phyloP scores from a whole-genome alignment of 2,329 filamentous ascomycete genomes.

The Didymella glomerata region DNA sequence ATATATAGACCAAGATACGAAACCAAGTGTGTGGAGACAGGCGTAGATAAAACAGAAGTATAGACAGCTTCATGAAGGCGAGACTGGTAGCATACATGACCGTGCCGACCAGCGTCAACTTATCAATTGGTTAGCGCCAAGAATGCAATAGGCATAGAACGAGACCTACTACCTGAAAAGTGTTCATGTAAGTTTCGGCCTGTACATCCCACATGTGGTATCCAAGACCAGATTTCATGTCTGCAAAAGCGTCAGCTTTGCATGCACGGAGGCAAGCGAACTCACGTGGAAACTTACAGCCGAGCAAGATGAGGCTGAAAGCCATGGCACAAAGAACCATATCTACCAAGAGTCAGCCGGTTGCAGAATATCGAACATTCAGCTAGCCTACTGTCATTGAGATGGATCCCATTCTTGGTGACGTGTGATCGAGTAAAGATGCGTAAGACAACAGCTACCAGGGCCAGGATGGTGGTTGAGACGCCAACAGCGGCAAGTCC shows the following conservation, averaged over 20 bases:
- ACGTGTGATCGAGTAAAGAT: slow-evolving; percentile 16
- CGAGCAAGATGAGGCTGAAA: slow-evolving; percentile 2
- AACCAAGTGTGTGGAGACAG: slow-evolving; percentile 18
- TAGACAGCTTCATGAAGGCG: slow-evolving; percentile 19
- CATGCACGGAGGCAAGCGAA: background rate
- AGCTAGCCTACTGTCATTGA: slow-evolving; percentile 11
- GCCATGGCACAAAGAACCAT: background rate
- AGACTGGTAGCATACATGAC: slow-evolving; percentile 21
- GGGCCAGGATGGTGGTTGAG: slow-evolving; percentile 7
- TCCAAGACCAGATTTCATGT: slow-evolving; percentile 17
- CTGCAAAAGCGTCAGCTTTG: background rate
- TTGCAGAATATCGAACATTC: background rate
- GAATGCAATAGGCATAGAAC: background rate
- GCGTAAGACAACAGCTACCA: slow-evolving; percentile 7
- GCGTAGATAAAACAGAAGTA: slow-evolving; percentile 14
- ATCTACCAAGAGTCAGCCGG: background rate
- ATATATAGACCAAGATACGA: slow-evolving; percentile 6
- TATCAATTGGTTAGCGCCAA: background rate
- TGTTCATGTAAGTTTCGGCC: slow-evolving; percentile 2
- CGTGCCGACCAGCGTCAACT: slow-evolving; percentile 10
- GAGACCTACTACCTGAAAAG: slow-evolving; percentile 5
- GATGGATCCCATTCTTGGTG: slow-evolving; percentile 8
- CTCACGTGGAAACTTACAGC: slow-evolving; percentile 3
- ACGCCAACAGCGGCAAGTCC: slow-evolving; percentile 1
- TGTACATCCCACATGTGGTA: slow-evolving; percentile 22